Base-by-base conservation (phyloP, 768 basidiomycete species). In the Leccinum uliginosum region DNA sequence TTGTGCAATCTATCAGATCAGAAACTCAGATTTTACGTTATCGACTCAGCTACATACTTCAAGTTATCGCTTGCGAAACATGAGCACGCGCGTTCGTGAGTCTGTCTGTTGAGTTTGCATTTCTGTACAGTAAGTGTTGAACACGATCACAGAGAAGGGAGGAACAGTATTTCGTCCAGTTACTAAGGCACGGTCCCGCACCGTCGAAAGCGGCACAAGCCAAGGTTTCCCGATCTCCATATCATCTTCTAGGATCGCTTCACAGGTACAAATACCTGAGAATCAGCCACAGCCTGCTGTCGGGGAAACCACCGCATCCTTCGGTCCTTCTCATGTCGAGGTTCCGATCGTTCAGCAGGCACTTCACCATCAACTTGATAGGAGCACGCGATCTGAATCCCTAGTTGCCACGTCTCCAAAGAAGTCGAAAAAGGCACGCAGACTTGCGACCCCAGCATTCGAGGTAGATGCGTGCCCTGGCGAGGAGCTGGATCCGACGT, bases 401-500 rank as follows among this genome's bases (percentile, higher is more conserved):
- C 59, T 38, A 15, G 45, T 64, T 27, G 51, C 58, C 21, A 51
- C 61, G 8, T 51, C 54, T 30, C 46, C 67, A 2, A 74, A 77
- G 47, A 80, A 76, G 63, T 66, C 69, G 23, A 68, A 68, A 24
- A 71, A 69, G 44, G 23, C 51, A 6, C 75, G 81, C 19, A 77
- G 74, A 35, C 78, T 80, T 3, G 80, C 82, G 8, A 73, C 80
- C 7, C 83, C 84, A 15, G 77, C 75, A 1, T 86, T 82, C 58
- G 83, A 85, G 66, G 74, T 79, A 24, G 75, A 78, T 52, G 83
- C 82, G 0, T 81, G 83, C 66, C 85, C 87, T 5, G 89, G 89
- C 21, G 88, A 89, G 65, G 85, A 87, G 32, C 73, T 92, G 48
- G 90, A 92, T 61, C 90, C 90, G n/a, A 91, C 89, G 0, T 75